These are phyloP conservation scores for Wickerhamomyces sp. DNA, from an alignment of 1,139 yeast species.

Conservation along the genomic window DNA sequence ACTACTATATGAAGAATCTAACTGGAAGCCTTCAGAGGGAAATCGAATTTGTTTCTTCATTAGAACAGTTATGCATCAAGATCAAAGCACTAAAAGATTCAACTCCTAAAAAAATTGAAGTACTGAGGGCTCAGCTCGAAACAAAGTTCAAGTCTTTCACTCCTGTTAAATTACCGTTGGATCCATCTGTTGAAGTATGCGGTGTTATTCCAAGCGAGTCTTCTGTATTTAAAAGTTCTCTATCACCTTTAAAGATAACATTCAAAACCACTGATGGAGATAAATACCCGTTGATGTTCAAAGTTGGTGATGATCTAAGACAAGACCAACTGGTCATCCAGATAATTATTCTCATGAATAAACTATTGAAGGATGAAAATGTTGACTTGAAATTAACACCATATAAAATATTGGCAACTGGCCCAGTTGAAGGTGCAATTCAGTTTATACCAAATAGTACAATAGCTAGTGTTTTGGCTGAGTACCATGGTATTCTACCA, in stretches of 20 bases:
- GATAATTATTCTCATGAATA: slow-evolving; percentile 88
- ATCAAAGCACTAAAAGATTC: slow-evolving; percentile 48
- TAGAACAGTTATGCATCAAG: slow-evolving; percentile 39
- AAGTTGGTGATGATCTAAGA: slow-evolving; percentile 91
- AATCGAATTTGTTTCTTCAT: slow-evolving; percentile 36
- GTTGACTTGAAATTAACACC: slow-evolving; percentile 86
- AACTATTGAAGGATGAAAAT: slow-evolving; percentile 80
- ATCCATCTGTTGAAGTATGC: slow-evolving; percentile 44
- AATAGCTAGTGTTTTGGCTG: slow-evolving; percentile 71
- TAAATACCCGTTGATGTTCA: slow-evolving; percentile 81
- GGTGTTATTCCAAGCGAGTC: slow-evolving; percentile 82
- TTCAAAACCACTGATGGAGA: slow-evolving; percentile 59
- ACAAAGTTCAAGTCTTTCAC: slow-evolving; percentile 27
- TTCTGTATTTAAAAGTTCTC: slow-evolving; percentile 82
- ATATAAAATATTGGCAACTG: slow-evolving; percentile 85
- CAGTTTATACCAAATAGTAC: slow-evolving; percentile 93
- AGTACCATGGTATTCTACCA: slow-evolving; percentile 69
- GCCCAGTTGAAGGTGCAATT: slow-evolving; percentile 85
- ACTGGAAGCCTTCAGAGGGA: slow-evolving; percentile 35
- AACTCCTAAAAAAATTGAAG: slow-evolving; percentile 53
- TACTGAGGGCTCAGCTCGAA: slow-evolving; percentile 31
- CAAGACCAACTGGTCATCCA: slow-evolving; percentile 97
- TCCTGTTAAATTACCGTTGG: slow-evolving; percentile 30
- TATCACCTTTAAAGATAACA: slow-evolving; percentile 81
- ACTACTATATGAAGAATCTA: slow-evolving; percentile 30